These are phyloP conservation scores for Fusarium odoratissimum DNA, from an alignment of 2,329 filamentous ascomycete species.

Conservation along the genomic window DNA sequence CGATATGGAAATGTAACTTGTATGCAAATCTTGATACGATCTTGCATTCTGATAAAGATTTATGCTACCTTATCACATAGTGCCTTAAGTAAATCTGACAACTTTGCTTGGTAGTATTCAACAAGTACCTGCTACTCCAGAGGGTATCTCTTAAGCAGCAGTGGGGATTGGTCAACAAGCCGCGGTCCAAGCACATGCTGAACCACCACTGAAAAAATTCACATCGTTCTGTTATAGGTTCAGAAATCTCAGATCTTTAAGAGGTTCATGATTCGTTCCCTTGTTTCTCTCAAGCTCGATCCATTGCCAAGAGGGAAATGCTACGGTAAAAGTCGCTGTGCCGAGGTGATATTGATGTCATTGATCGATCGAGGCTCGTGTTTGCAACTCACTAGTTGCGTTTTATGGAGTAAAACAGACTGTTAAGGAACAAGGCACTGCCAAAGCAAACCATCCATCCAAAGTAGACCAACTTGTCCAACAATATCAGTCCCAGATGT, in stretches of 20 bases:
- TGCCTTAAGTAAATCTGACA: not conserved
- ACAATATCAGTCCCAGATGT: not conserved
- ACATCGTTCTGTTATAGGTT: not conserved
- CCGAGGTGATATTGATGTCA: constrained; percentile 31
- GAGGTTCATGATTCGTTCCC: not conserved
- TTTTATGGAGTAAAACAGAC: not conserved
- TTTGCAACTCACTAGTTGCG: not conserved
- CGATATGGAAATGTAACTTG: not conserved
- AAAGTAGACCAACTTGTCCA: not conserved
- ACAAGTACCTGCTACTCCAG: constrained; percentile 15
- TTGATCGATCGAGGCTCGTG: constrained; percentile 13
- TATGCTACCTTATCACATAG: not conserved
- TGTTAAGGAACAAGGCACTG: not conserved
- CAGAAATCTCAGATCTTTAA: not conserved
- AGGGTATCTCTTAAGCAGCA: not conserved
- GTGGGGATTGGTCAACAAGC: constrained; percentile 25
- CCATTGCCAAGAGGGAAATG: not conserved
- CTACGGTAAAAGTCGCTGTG: not conserved
- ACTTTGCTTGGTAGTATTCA: not conserved
- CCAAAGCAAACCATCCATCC: not conserved
- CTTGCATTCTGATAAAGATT: not conserved
- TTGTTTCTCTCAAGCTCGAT: not conserved
- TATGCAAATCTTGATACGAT: not conserved
- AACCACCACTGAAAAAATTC: not conserved
- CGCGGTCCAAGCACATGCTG: constrained; percentile 19